These are phyloP conservation scores for Nitzschia palea DNA, from an alignment of 108 stramenopile species.

Conservation along the genomic window DNA sequence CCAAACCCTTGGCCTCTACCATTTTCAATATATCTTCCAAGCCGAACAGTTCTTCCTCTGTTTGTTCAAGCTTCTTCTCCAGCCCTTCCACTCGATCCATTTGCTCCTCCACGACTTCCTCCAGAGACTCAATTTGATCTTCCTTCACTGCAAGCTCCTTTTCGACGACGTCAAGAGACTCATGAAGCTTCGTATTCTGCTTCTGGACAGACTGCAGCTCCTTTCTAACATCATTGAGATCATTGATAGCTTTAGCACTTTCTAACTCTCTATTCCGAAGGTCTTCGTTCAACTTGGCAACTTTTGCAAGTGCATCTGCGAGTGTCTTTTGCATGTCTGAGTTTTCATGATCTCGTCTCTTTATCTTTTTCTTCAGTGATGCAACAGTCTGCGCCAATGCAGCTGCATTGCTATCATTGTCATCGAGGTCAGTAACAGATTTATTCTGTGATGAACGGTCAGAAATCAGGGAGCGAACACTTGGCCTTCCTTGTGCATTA, in stretches of 20 bases:
- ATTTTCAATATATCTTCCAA: slow-evolving; percentile 22
- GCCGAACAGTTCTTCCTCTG: slow-evolving; percentile 26
- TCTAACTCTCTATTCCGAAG: background rate
- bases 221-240: background rate
- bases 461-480: background rate
- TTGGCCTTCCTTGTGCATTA: background rate
- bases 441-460: background rate
- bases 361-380: background rate
- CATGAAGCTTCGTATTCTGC: slow-evolving; percentile 20
- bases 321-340: slow-evolving; percentile 11
- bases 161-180: slow-evolving; percentile 15
- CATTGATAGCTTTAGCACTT: background rate
- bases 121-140: slow-evolving; percentile 23
- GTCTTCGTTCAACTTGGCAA: slow-evolving; percentile 12
- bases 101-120: slow-evolving; percentile 24
- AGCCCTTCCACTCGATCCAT: slow-evolving; percentile 19
- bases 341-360: background rate
- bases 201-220: slow-evolving; percentile 1
- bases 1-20: slow-evolving; percentile 3
- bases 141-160: slow-evolving; percentile 7
- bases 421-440: background rate
- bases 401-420: background rate
- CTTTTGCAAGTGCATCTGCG: slow-evolving; percentile 11
- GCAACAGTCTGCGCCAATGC: background rate
- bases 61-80: slow-evolving; percentile 16